Conservation (phyloP, 139 green algal genomes). For the Micractinium sp. region DNA sequence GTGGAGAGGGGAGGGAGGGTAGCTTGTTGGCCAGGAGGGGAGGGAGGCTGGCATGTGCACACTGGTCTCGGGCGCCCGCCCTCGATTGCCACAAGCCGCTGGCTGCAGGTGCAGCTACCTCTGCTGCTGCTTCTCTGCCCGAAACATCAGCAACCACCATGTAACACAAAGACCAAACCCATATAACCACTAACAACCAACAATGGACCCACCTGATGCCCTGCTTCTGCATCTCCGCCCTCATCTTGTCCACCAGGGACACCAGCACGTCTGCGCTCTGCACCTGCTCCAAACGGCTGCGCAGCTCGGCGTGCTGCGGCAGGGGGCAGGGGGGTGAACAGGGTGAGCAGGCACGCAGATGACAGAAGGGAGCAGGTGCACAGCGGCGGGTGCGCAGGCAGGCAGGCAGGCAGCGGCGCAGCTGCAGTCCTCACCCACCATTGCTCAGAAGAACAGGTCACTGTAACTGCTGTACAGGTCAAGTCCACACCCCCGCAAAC, state of each 20-base stretch:
- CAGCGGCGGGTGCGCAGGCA: not conserved
- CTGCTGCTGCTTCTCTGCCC: too few species aligned
- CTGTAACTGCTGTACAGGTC: too few species aligned
- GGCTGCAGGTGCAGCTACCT: too few species aligned
- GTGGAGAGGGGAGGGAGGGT: not conserved
- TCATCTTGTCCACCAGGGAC: slow-evolving; percentile 39
- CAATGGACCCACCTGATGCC: slow-evolving; percentile 33
- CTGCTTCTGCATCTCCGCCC: slow-evolving; percentile 45
- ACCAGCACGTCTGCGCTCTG: slow-evolving; percentile 38
- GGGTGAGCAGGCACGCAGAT: not conserved
- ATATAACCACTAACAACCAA: too few species aligned
- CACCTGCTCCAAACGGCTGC: slow-evolving; percentile 8
- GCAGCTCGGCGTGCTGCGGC: slow-evolving; percentile 36
- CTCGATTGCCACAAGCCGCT: too few species aligned
- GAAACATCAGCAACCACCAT: too few species aligned
- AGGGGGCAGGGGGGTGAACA: not conserved
- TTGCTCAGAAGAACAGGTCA: too few species aligned
- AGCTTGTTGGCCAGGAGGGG: not conserved
- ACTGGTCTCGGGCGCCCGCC: too few species aligned
- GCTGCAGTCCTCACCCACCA: too few species aligned
- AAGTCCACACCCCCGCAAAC: not conserved
- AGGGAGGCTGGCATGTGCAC: not conserved
- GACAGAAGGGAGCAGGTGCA: not conserved
- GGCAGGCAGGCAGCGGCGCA: not conserved
- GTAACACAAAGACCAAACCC: too few species aligned